phyloP scores from a whole-genome alignment of 352 stramenopile species.

The Globisporangium okanoganense region DNA sequence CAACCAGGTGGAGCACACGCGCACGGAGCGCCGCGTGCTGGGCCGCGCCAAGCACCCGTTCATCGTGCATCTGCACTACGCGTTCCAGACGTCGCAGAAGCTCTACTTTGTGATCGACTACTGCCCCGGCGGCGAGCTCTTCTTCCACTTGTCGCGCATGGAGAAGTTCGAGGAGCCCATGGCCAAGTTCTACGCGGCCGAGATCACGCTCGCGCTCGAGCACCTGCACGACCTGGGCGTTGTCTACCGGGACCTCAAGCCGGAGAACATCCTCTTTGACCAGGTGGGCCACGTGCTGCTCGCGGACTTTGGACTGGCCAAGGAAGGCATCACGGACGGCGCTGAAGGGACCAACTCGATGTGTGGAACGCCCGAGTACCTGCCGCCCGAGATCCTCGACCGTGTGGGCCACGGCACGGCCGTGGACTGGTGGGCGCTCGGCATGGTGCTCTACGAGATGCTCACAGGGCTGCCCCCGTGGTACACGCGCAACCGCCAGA shows the following conservation, averaged over 20 bases:
- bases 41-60: constrained; percentile 89
- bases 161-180: constrained; percentile 87
- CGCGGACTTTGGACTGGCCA: constrained; percentile 86
- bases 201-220: constrained; percentile 87
- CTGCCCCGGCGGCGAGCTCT: constrained; percentile 88
- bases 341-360: constrained; percentile 86
- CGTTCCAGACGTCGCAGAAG: constrained; percentile 89
- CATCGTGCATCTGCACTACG: constrained; percentile 89
- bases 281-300: constrained; percentile 67
- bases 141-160: constrained; percentile 88
- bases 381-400: constrained; percentile 91
- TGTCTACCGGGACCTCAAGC: constrained; percentile 87
- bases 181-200: constrained; percentile 89
- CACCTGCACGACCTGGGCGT: constrained; percentile 88
- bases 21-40: constrained; percentile 81
- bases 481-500: constrained; percentile 93
- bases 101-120: constrained; percentile 92
- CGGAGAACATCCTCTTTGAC: constrained; percentile 88
- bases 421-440: constrained; percentile 92
- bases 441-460: constrained; percentile 94
- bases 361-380: constrained; percentile 91
- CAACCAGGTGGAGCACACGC: constrained; percentile 85
- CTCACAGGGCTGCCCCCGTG: constrained; percentile 89
- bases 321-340: constrained; percentile 82
- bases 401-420: constrained; percentile 86